A percentile compares a stretch with the other conserved stretches of the same genome.
phyloP scores from a whole-genome alignment of 176 grass and related monocot species.

The Saccharum spontaneum region DNA sequence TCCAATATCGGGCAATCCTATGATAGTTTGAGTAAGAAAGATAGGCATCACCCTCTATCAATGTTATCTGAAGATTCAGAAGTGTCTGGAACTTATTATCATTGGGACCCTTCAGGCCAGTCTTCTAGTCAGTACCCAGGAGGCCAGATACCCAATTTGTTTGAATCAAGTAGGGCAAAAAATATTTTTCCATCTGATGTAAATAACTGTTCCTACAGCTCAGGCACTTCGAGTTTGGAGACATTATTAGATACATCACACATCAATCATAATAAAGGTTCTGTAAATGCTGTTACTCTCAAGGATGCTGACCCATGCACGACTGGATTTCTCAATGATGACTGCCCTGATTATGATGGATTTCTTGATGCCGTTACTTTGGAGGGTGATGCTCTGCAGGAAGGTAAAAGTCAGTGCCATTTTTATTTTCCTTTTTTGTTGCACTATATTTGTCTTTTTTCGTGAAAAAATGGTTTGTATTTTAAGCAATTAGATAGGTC shows the following conservation, averaged over 20 bases:
- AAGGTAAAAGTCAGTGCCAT: constrained; percentile 54
- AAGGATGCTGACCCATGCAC: constrained; percentile 41
- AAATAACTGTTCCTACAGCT: constrained; percentile 55
- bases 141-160: constrained; percentile 30
- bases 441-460: neutral
- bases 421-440: constrained; percentile 27
- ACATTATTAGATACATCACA: constrained; percentile 50
- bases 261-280: constrained; percentile 28
- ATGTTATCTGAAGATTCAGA: constrained; percentile 69
- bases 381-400: constrained; percentile 44
- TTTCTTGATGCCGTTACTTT: constrained; percentile 49
- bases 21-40: constrained; percentile 84
- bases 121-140: constrained; percentile 38
- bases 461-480: neutral
- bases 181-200: constrained; percentile 33
- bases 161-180: constrained; percentile 39
- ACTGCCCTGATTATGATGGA: constrained; percentile 63
- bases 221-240: constrained; percentile 70
- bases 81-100: constrained; percentile 68
- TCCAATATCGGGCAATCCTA: constrained; percentile 75
- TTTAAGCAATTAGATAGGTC: constrained; percentile 20
- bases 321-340: constrained; percentile 49
- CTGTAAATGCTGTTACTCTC: constrained; percentile 36
- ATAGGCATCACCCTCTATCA: constrained; percentile 56
- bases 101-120: constrained; percentile 46